phyloP scores from a whole-genome alignment of 306 rosid genomes.

The peach (Prunus persica) region Prunus_persica_NCBIv2 NC_034011.1:21735501-21736000 shows the following conservation, averaged over 20 bases:
- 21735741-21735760: constrained; percentile 90
- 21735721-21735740: constrained; percentile 98
- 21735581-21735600: constrained; percentile 74
- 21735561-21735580: constrained; percentile 72
- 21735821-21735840: not conserved
- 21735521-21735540: constrained; percentile 89
- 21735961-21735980: constrained; percentile 91
- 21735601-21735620: constrained; percentile 76
- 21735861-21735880: not conserved
- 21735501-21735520: constrained; percentile 94
- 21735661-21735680: not conserved
- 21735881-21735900: constrained; percentile 3
- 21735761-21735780: not conserved
- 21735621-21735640: constrained; percentile 11
- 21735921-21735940: constrained; percentile 68
- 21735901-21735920: not conserved
- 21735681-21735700: constrained; percentile 14
- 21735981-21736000: constrained; percentile 65
- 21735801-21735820: not conserved
- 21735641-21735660: not conserved
- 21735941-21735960: constrained; percentile 92
- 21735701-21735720: constrained; percentile 97
- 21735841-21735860: not conserved
- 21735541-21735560: constrained; percentile 60
- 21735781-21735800: not conserved